A percentile compares a stretch with the other conserved stretches of the same genome.
Conservation (phyloP, 202 grass and related monocot genomes). For the Setaria italica region DNA sequence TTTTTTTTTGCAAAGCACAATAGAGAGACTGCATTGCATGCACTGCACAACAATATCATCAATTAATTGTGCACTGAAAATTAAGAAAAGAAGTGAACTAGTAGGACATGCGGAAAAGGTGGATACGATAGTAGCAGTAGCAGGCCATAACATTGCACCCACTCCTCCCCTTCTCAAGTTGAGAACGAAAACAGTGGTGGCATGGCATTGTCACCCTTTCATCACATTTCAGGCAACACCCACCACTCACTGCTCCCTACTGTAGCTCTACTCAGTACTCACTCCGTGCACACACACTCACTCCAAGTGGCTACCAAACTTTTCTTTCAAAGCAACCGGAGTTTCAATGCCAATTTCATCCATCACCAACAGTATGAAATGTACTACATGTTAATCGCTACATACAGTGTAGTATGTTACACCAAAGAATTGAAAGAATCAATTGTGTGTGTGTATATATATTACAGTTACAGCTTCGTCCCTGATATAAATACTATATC, state of each 20-base stretch:
- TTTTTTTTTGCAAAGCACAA: too few species aligned
- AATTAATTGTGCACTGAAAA: neutral
- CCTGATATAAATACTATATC: conserved; percentile 6
- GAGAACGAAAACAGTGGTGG: conserved; percentile 19
- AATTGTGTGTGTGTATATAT: conserved; percentile 23
- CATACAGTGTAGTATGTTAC: conserved; percentile 33
- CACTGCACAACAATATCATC: too few species aligned
- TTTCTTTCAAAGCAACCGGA: conserved; percentile 17
- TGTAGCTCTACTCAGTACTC: neutral
- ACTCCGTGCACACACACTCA: neutral
- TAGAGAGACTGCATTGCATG: too few species aligned
- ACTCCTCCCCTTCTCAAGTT: conserved; percentile 22
- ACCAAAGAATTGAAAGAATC: conserved; percentile 62
- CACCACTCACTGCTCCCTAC: conserved; percentile 37
- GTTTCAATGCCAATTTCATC: conserved; percentile 30
- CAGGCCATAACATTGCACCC: conserved; percentile 44
- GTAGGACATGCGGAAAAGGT: conserved; percentile 30
- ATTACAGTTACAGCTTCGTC: conserved; percentile 28
- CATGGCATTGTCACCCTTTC: conserved; percentile 33
- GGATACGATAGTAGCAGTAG: conserved; percentile 33
- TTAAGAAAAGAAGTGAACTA: neutral
- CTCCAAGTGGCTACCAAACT: conserved; percentile 36
- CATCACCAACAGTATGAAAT: neutral
- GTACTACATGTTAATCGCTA: conserved; percentile 38
- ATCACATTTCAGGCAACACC: conserved; percentile 55